Evolutionary conservation across 306 rosid genomes (phyloP).

Genomic region (Sicyos edulis): DNA sequence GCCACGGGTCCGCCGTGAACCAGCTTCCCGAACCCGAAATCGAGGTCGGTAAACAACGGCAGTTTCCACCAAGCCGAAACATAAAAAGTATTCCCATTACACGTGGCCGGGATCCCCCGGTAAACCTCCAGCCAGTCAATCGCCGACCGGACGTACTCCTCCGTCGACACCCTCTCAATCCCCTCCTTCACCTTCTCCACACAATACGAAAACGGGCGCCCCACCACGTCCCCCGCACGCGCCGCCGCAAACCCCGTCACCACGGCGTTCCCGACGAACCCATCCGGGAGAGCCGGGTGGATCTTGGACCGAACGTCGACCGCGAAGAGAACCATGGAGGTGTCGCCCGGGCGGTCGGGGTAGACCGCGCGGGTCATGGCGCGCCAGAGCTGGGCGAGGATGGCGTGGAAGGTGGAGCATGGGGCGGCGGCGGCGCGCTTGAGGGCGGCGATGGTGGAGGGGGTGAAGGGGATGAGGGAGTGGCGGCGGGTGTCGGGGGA

Average conservation of each 20-base stretch:
- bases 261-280: constrained; percentile 52
- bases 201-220: constrained; percentile 26
- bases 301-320: constrained; percentile 39
- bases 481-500: constrained; percentile 13
- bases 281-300: constrained; percentile 30
- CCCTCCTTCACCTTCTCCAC: constrained; percentile 46
- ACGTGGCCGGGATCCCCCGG: constrained; percentile 40
- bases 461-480: constrained; percentile 27
- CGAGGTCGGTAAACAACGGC: constrained; percentile 35
- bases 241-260: constrained; percentile 51
- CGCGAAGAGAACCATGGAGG: constrained; percentile 40
- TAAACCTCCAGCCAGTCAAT: constrained; percentile 54
- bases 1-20: not conserved
- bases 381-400: constrained; percentile 48
- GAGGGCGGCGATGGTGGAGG: constrained; percentile 27
- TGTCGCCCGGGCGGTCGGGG: constrained; percentile 22
- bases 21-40: not conserved
- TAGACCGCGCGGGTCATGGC: constrained; percentile 38
- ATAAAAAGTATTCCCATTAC: constrained; percentile 40
- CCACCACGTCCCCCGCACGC: constrained; percentile 33
- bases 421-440: constrained; percentile 25
- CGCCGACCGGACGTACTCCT: constrained; percentile 47
- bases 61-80: constrained; percentile 53
- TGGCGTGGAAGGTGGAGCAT: constrained; percentile 37
- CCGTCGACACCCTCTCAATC: constrained; percentile 41